Percentiles rank a stretch among this genome's conserved stretches.
Evolutionary conservation across 768 basidiomycete genomes (phyloP).

Genomic region (Hypholoma fasciculare): DNA sequence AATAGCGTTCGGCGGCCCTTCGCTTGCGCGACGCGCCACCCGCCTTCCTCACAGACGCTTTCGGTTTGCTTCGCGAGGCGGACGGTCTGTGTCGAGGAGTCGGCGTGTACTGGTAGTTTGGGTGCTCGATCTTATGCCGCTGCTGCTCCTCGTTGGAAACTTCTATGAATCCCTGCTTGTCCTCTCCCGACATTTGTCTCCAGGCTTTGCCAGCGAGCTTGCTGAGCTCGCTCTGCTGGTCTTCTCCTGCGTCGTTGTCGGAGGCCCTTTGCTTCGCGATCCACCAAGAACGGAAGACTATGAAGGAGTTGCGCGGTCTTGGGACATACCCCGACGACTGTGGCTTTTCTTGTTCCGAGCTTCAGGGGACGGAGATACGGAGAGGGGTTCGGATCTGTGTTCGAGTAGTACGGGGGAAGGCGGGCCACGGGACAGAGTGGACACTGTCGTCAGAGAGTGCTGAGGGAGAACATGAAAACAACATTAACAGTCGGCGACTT

Average conservation of each 20-base stretch:
- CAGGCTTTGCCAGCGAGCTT: constrained; percentile 21
- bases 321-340: constrained; percentile 22
- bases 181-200: no score
- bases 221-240: constrained; percentile 35
- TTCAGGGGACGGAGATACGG: constrained; percentile 7
- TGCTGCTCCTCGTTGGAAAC: constrained; percentile 26
- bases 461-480: no score
- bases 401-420: background rate
- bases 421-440: background rate
- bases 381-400: no score
- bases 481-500: no score
- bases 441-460: background rate
- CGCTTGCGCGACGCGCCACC: background rate
- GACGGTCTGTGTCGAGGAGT: background rate
- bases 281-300: constrained; percentile 33
- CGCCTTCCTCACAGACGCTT: background rate
- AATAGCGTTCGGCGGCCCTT: background rate
- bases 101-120: background rate
- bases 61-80: background rate
- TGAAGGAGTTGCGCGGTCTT: constrained; percentile 41
- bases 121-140: background rate
- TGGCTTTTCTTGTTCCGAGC: constrained; percentile 11
- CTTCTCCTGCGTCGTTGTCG: constrained; percentile 5
- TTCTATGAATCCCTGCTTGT: constrained; percentile 10
- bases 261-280: constrained; percentile 9